Evolutionary conservation across 768 basidiomycete genomes (phyloP).

Genomic region (Termitomyces sp.): DNA sequence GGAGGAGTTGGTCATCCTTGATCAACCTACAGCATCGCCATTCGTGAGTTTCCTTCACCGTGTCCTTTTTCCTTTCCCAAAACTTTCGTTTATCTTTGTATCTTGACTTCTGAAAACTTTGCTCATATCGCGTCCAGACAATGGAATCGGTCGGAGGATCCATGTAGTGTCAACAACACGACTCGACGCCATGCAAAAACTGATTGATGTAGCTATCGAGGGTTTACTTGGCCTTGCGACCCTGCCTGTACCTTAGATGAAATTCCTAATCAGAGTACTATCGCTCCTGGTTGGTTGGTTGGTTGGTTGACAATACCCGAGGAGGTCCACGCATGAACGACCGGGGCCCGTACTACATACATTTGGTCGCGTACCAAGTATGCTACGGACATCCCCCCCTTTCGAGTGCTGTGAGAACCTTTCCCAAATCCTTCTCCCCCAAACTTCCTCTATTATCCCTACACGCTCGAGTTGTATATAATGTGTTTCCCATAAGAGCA

Average conservation of each 20-base stretch:
- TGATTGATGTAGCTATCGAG: too few relatives aligned
- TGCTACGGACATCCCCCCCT: too few relatives aligned
- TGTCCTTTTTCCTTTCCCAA: background rate
- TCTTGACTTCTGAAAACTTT: background rate
- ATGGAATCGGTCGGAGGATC: conserved; percentile 31
- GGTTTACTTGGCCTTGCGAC: background rate
- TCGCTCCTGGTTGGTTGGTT: too few relatives aligned
- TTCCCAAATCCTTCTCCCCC: too few relatives aligned
- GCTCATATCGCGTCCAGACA: conserved; percentile 16
- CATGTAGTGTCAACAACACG: conserved; percentile 6
- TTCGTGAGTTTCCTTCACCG: conserved; percentile 53
- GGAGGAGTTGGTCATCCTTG: conserved; percentile 80
- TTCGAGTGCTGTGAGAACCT: too few relatives aligned
- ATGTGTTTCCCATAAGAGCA: too few relatives aligned
- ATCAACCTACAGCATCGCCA: conserved; percentile 84
- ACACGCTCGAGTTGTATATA: too few relatives aligned
- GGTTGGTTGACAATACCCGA: too few relatives aligned
- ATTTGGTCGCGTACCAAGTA: too few relatives aligned
- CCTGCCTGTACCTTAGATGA: background rate
- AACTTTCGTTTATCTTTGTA: background rate
- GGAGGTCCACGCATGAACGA: too few relatives aligned
- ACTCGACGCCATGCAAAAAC: background rate
- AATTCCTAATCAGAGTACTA: background rate
- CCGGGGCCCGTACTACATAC: too few relatives aligned
- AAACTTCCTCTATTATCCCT: too few relatives aligned